phyloP scores from a whole-genome alignment of 768 basidiomycete species.

The Dacryopinax spathularia region DNA sequence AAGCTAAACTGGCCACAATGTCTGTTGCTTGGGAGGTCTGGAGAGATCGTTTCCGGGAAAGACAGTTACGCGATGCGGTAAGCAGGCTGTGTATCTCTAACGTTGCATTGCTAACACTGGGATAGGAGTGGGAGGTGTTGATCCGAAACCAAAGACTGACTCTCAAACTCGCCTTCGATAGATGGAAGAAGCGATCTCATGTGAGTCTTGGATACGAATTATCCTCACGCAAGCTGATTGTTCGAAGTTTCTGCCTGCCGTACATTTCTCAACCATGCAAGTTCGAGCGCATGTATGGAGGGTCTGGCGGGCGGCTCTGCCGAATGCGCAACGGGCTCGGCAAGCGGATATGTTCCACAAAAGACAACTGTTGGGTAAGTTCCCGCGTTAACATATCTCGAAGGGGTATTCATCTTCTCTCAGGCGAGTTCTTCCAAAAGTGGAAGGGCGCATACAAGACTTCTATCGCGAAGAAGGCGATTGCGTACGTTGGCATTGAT shows the following conservation, averaged over 20 bases:
- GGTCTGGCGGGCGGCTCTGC: slow-evolving; percentile 55
- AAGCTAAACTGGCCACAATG: slow-evolving; percentile 39
- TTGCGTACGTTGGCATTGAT: slow-evolving; percentile 48
- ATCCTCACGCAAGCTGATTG: too few relatives aligned
- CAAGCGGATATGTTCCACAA: slow-evolving; percentile 50
- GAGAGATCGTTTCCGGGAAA: slow-evolving; percentile 56
- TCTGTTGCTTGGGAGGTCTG: slow-evolving; percentile 62
- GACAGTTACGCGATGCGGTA: slow-evolving; percentile 32
- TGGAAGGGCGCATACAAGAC: slow-evolving; percentile 59
- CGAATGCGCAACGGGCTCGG: slow-evolving; percentile 49
- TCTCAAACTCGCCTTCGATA: slow-evolving; percentile 7
- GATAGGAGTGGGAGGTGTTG: slow-evolving; percentile 7
- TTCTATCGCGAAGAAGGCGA: slow-evolving; percentile 62
- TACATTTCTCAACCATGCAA: slow-evolving; percentile 54
- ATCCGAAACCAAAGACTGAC: neutral
- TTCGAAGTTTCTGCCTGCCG: slow-evolving; percentile 59
- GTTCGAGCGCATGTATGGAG: slow-evolving; percentile 49
- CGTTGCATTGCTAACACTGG: neutral
- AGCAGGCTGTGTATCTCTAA: neutral
- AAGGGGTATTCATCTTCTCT: slow-evolving; percentile 8
- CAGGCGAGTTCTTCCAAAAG: slow-evolving; percentile 42
- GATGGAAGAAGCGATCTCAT: slow-evolving; percentile 7
- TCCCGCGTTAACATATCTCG: neutral
- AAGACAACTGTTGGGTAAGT: slow-evolving; percentile 43
- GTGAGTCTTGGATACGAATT: neutral